These are phyloP conservation scores for Camellia japonica DNA, from an alignment of 148 eudicot genomes.

Conservation along the genomic window DNA sequence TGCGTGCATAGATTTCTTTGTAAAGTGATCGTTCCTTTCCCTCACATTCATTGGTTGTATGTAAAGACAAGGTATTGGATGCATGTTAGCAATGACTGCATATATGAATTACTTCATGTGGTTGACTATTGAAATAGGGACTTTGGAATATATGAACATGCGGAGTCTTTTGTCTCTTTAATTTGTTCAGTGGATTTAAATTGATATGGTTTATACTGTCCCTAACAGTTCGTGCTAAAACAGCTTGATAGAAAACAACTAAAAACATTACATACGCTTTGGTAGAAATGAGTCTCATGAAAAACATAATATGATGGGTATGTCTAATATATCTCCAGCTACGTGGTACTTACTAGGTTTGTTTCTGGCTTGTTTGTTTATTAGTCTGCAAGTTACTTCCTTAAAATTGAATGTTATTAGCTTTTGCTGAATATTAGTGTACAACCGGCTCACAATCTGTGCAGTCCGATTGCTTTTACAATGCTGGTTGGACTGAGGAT, in stretches of 20 bases:
- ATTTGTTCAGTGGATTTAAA: background rate
- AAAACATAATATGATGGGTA: background rate
- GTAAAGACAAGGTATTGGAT: background rate
- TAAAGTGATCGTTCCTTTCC: background rate
- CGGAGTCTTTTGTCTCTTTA: background rate
- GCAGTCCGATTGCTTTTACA: conserved; percentile 93
- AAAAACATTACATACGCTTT: background rate
- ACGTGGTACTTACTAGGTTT: background rate
- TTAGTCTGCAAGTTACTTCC: background rate
- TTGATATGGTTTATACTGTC: background rate
- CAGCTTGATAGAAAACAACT: background rate
- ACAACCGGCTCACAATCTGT: background rate
- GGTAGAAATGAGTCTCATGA: background rate
- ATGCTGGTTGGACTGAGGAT: conserved; percentile 97
- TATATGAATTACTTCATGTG: background rate
- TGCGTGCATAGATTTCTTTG: background rate
- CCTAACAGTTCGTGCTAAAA: background rate
- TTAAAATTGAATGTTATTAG: background rate
- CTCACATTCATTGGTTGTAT: background rate
- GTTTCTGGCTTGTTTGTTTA: background rate
- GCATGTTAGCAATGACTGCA: background rate
- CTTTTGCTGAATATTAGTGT: background rate
- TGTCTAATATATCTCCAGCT: background rate
- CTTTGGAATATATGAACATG: background rate
- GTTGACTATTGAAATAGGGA: background rate